Evolutionary conservation across 768 basidiomycete genomes (phyloP).

Genomic region (Lentinula guzmanii): DNA sequence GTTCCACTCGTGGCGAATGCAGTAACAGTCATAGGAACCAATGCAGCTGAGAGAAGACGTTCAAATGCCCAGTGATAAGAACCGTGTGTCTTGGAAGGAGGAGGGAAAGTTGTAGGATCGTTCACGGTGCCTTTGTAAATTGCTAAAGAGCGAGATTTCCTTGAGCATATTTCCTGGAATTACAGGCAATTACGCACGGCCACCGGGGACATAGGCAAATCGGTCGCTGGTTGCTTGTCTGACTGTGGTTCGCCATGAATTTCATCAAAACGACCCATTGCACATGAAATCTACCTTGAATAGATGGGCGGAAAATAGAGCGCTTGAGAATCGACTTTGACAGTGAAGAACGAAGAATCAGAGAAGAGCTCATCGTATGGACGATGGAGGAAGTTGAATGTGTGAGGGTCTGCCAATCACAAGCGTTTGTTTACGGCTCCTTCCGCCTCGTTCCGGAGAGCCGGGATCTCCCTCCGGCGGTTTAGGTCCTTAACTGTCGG

Average conservation of each 20-base stretch:
- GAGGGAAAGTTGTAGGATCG: constrained; percentile 88
- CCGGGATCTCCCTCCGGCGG: neutral
- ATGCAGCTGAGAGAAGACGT: constrained; percentile 78
- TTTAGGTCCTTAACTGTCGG: neutral
- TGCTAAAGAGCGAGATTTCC: constrained; percentile 36
- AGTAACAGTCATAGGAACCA: constrained; percentile 85
- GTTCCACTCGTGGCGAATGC: constrained; percentile 76
- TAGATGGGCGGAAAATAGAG: constrained; percentile 29
- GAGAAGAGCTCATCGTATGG: constrained; percentile 41
- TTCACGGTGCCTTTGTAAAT: constrained; percentile 90
- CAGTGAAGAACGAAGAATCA: constrained; percentile 43
- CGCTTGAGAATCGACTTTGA: constrained; percentile 38
- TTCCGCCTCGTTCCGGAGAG: neutral
- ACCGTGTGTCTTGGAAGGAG: constrained; percentile 75
- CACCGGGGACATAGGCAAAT: constrained; percentile 55
- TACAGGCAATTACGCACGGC: constrained; percentile 43
- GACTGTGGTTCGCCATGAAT: constrained; percentile 11
- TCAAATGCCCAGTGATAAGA: constrained; percentile 95
- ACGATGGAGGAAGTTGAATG: constrained; percentile 1
- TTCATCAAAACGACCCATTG: neutral
- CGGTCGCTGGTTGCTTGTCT: constrained; percentile 14
- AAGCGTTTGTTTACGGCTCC: constrained; percentile 1
- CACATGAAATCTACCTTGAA: constrained; percentile 30
- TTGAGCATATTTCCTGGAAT: constrained; percentile 12
- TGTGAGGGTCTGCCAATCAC: constrained; percentile 7